A percentile compares a stretch with the other conserved stretches of the same genome.
These are phyloP conservation scores for Canavalia ensiformis DNA, from an alignment of 306 rosid species.

Conservation along the genomic window DNA sequence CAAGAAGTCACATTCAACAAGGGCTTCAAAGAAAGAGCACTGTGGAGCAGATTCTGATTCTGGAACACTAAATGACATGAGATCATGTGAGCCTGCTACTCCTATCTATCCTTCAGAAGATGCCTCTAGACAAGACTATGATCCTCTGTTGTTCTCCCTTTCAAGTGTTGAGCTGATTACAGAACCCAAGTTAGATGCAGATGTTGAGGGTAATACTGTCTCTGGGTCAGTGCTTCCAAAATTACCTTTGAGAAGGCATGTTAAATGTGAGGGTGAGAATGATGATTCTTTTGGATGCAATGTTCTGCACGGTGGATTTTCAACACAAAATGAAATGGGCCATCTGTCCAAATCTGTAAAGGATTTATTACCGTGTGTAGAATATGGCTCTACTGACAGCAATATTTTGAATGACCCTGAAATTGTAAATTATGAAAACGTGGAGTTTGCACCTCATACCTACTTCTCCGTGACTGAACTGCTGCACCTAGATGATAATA, in stretches of 20 bases:
- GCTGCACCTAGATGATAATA: conserved; percentile 18
- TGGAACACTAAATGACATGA: conserved; percentile 50
- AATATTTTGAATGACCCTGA: conserved; percentile 4
- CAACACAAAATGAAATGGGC: conserved; percentile 38
- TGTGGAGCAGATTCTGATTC: conserved; percentile 54
- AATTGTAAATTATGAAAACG: conserved; percentile 6
- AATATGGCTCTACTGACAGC: conserved; percentile 21
- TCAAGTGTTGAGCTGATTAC: conserved; percentile 66
- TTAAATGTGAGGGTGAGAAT: conserved; percentile 67
- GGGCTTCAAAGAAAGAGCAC: conserved; percentile 57
- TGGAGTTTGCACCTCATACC: conserved; percentile 21
- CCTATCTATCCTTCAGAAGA: conserved; percentile 61
- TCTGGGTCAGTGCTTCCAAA: conserved; percentile 64
- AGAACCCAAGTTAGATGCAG: conserved; percentile 59
- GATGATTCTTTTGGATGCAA: conserved; percentile 55
- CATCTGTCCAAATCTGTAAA: conserved; percentile 49
- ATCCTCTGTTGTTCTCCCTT: conserved; percentile 71
- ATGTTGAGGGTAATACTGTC: conserved; percentile 57
- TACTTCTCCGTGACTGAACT: conserved; percentile 34
- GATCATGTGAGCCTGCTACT: conserved; percentile 59
- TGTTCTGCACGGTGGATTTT: conserved; percentile 35
- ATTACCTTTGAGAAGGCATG: conserved; percentile 61
- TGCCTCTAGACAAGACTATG: conserved; percentile 57
- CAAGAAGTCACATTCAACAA: conserved; percentile 41
- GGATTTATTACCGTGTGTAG: conserved; percentile 41